Percentiles rank a stretch among this genome's conserved stretches.
Evolutionary conservation across 495 filamentous ascomycete species (phyloP).

Genomic region (Neurospora tetraspora): DNA sequence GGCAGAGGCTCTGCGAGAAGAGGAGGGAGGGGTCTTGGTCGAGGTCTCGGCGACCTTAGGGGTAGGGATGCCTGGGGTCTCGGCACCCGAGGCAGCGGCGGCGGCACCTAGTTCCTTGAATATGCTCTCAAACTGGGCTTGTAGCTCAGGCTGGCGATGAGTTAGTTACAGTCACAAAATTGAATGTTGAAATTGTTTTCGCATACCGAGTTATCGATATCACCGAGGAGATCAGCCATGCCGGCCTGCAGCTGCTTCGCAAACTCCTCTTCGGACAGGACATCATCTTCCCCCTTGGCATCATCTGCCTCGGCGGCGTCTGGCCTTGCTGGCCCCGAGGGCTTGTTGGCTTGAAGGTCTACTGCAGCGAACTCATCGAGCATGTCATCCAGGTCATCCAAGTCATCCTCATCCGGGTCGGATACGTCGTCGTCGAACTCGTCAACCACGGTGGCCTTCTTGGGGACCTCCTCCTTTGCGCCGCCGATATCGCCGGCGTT

Average conservation of each 20-base stretch:
- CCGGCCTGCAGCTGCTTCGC: constrained; percentile 73
- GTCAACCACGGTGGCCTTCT: constrained; percentile 16
- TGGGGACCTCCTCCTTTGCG: constrained; percentile 4
- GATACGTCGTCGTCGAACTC: constrained; percentile 36
- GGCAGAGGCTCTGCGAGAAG: neutral
- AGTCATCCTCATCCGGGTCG: constrained; percentile 76
- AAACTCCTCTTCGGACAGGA: constrained; percentile 59
- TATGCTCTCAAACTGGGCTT: constrained; percentile 76
- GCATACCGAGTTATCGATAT: constrained; percentile 51
- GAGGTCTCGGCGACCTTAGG: neutral
- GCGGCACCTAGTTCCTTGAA: constrained; percentile 63
- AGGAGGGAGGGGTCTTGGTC: neutral
- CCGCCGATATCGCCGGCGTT: constrained; percentile 7
- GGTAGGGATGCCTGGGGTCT: constrained; percentile 8
- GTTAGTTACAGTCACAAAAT: constrained; percentile 2
- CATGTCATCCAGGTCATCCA: constrained; percentile 90
- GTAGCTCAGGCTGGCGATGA: constrained; percentile 54
- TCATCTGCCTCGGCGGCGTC: constrained; percentile 8
- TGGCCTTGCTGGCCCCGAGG: constrained; percentile 33
- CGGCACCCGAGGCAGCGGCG: constrained; percentile 16
- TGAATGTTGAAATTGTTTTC: neutral
- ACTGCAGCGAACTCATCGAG: constrained; percentile 75
- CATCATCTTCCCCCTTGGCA: constrained; percentile 16
- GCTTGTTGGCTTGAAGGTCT: constrained; percentile 40
- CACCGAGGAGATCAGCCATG: constrained; percentile 72